Conservation (phyloP, 2,329 filamentous ascomycete genomes). For the Xylariaceae sp. region DNA sequence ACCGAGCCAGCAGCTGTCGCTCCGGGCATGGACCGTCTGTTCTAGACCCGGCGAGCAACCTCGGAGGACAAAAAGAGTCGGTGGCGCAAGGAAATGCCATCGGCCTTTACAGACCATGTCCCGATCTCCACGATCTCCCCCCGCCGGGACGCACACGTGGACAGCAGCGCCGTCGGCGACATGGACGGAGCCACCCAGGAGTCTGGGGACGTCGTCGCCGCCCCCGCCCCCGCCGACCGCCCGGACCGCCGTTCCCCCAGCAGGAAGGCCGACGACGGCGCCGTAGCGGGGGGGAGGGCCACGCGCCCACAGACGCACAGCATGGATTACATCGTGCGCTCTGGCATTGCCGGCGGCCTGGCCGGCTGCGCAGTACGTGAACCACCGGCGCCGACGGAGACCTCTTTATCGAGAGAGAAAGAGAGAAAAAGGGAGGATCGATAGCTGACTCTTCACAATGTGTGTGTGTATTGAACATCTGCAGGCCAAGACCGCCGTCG, state of each 20-base stretch:
- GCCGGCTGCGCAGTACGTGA: slow-evolving; percentile 89
- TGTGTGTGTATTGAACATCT: neutral
- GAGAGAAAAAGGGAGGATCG: no score
- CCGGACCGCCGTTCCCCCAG: no score
- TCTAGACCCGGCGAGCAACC: slow-evolving; percentile 1
- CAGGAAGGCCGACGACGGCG: neutral
- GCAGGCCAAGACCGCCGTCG: slow-evolving; percentile 91
- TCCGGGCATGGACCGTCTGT: slow-evolving; percentile 9
- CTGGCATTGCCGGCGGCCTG: slow-evolving; percentile 77
- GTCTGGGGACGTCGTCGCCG: slow-evolving; percentile 15
- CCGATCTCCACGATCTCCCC: slow-evolving; percentile 46
- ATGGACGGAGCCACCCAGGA: slow-evolving; percentile 22
- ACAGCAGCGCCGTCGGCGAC: slow-evolving; percentile 16
- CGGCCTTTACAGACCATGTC: slow-evolving; percentile 49
- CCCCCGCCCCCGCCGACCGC: slow-evolving; percentile 39
- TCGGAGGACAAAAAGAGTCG: slow-evolving; percentile 9
- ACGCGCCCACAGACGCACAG: slow-evolving; percentile 60
- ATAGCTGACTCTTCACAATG: neutral
- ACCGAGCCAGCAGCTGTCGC: neutral
- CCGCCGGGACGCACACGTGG: slow-evolving; percentile 28
- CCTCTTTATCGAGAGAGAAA: no score
- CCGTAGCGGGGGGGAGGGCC: slow-evolving; percentile 29
- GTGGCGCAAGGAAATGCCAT: slow-evolving; percentile 44
- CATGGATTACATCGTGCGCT: slow-evolving; percentile 75
- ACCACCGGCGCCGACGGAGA: no score